Base-by-base conservation (phyloP, 129 eudicot genomes). In the Helichrysum umbraculigerum region DNA sequence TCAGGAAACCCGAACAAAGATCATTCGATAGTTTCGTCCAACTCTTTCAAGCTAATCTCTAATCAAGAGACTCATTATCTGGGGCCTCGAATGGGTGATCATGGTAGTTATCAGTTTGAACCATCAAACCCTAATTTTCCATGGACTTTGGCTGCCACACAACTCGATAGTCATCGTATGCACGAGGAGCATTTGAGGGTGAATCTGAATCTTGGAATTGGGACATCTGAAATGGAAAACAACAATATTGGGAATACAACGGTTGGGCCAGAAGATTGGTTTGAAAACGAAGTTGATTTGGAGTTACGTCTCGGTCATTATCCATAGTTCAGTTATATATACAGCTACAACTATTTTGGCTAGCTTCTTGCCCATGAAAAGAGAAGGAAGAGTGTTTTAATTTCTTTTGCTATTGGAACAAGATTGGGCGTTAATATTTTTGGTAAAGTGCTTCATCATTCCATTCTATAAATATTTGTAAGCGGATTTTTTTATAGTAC, bases 301-400 rank as follows among this genome's bases (percentile, higher is more conserved):
- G 96, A 90, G 87, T 87, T 90, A 78, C 96, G 96, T 42, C 89
- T 90, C 10, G 93, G 96, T 71, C 78, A 85, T 59, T 72, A 82
- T 42, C 92, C 82, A n/a, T 83, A 80, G 76, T 51, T 56, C 29
- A 51, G 17, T 37, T 15, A 25, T 25, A 79, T 25, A 25, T 25
- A 25, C 25, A 35, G 39, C 54, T 56, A 73, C 79, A 51, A 30
- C 72, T 34, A 35, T 66, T 66, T 62, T n/a, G 54, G 54, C 54
- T 47, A 34, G 50, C 30, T 73, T 73, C 41, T 39, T 19, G 29
- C 54, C 70, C 29, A 73, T 58, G 70, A 34, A 57, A 66, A 73
- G 42, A 41, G 75, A 57, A 66, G 62, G 71, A 73, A 66, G 59
- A 33, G 17, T 20, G 41, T 9, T 66, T 35, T 68, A 47, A 14